These are phyloP conservation scores for Yarrowia divulgata DNA, from an alignment of 805 yeast genomes.

Conservation along the genomic window DNA sequence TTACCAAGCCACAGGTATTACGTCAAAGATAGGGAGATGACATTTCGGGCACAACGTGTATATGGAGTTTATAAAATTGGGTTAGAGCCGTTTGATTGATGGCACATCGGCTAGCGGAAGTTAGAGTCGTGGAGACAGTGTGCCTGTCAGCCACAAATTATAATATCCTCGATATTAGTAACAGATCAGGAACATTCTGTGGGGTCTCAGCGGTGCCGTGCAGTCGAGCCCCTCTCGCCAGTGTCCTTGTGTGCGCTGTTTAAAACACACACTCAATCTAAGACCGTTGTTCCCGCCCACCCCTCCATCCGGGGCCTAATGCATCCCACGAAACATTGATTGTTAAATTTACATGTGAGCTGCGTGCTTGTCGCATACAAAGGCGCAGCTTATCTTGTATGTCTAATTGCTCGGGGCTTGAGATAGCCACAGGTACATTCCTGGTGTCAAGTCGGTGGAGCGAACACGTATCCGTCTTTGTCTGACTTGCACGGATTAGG, in stretches of 20 bases:
- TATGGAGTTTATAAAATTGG: neutral
- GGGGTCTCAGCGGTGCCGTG: constrained; percentile 11
- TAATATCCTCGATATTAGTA: neutral
- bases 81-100: constrained; percentile 25
- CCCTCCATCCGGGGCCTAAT: neutral
- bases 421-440: constrained; percentile 16
- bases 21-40: constrained; percentile 1
- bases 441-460: constrained; percentile 12
- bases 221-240: neutral
- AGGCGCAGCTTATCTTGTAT: constrained; percentile 14
- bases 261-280: neutral
- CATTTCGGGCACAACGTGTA: neutral
- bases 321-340: constrained; percentile 25
- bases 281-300: constrained; percentile 31
- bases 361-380: constrained; percentile 10
- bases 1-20: constrained; percentile 2
- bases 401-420: neutral
- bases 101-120: constrained; percentile 12
- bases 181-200: neutral
- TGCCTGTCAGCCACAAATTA: neutral
- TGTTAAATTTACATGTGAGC: neutral
- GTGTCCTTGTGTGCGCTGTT: neutral
- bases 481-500: constrained; percentile 2
- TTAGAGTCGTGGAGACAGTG: neutral
- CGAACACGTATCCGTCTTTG: neutral